phyloP scores from a whole-genome alignment of 768 basidiomycete genomes.

The Hemileccinum impolitum region DNA sequence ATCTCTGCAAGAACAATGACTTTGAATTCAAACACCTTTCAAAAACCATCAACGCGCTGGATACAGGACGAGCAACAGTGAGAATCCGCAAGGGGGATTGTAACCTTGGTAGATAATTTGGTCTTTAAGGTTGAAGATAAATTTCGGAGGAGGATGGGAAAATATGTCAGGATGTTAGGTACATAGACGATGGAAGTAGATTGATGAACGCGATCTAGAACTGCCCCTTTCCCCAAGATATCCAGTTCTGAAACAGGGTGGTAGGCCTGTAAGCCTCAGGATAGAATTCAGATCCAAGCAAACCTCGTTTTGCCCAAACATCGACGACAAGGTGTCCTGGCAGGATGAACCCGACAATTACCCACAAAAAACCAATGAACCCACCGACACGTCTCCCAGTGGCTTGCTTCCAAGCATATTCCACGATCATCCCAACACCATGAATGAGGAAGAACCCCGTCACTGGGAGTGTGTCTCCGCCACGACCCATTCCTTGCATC shows the following conservation, averaged over 20 bases:
- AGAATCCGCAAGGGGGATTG: no score
- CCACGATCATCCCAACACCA: slow-evolving; percentile 50
- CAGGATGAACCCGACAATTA: slow-evolving; percentile 40
- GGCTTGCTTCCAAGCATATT: slow-evolving; percentile 41
- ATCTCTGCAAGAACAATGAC: no score
- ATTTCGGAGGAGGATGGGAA: no score
- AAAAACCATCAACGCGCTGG: no score
- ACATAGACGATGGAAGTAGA: neutral
- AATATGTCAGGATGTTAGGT: neutral
- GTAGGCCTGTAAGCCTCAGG: slow-evolving; percentile 20
- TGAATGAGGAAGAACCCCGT: slow-evolving; percentile 56
- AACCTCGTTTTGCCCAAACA: slow-evolving; percentile 28
- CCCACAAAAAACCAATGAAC: slow-evolving; percentile 50
- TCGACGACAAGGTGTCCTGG: slow-evolving; percentile 52
- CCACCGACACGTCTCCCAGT: slow-evolving; percentile 51
- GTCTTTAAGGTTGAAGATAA: no score
- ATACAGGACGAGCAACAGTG: no score
- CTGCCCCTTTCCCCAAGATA: neutral
- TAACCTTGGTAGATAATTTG: no score
- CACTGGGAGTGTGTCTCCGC: slow-evolving; percentile 41
- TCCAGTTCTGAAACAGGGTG: slow-evolving; percentile 12
- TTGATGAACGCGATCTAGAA: neutral
- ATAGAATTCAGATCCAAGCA: slow-evolving; percentile 14
- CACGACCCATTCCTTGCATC: slow-evolving; percentile 55
- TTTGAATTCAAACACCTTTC: no score